A percentile compares a stretch with the other conserved stretches of the same genome.
Conservation (phyloP, 2,329 filamentous ascomycete species). For the Thermothelomyces thermophilus region DNA sequence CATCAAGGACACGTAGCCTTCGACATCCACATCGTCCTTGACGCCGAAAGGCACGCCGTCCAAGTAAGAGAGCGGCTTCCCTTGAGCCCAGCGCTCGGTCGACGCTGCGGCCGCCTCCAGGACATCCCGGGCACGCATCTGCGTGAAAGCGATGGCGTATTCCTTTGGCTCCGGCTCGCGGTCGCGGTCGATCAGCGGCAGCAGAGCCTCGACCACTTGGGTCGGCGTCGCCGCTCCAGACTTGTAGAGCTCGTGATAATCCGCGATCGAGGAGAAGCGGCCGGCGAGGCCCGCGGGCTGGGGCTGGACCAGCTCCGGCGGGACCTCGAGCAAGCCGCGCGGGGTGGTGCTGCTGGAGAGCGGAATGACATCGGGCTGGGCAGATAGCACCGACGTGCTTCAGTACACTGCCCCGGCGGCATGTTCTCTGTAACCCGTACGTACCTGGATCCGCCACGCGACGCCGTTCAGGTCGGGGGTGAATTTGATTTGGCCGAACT, state of each 20-base stretch:
- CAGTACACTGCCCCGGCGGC: not conserved
- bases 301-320: conserved; percentile 35
- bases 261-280: conserved; percentile 62
- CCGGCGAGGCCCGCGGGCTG: conserved; percentile 37
- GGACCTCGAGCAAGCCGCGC: conserved; percentile 35
- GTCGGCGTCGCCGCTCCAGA: conserved; percentile 64
- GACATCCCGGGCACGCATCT: conserved; percentile 55
- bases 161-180: conserved; percentile 41
- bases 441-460: conserved; percentile 43
- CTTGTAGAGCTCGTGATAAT: conserved; percentile 72
- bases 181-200: conserved; percentile 63
- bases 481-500: conserved; percentile 43
- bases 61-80: conserved; percentile 59
- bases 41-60: conserved; percentile 79
- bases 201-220: conserved; percentile 62
- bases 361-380: conserved; percentile 50
- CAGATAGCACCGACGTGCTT: conserved; percentile 24
- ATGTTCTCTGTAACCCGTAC: not conserved
- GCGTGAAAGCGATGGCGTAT: conserved; percentile 69
- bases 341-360: conserved; percentile 32
- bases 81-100: conserved; percentile 62
- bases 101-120: conserved; percentile 65
- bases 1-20: conserved; percentile 61
- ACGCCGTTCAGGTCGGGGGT: conserved; percentile 41
- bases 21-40: conserved; percentile 72